Conservation (phyloP, 768 basidiomycete genomes). For the Macrocybe gigantea region DNA sequence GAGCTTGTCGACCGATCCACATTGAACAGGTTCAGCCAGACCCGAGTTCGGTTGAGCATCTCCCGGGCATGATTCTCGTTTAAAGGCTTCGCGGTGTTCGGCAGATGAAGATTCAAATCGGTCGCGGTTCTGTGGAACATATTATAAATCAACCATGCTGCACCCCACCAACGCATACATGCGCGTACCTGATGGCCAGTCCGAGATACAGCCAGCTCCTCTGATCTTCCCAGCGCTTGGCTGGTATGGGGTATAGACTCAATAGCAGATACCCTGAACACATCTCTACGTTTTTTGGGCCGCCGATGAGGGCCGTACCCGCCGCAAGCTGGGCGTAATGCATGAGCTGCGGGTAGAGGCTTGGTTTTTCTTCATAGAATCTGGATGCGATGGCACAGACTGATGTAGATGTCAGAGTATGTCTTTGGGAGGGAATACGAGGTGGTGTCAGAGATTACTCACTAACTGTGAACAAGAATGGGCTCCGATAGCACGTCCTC, state of each 20-base stretch:
- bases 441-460: constrained; percentile 24
- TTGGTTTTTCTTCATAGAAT: constrained; percentile 66
- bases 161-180: background rate
- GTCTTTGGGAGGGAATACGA: background rate
- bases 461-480: constrained; percentile 91
- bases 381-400: constrained; percentile 88
- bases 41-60: constrained; percentile 82
- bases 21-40: constrained; percentile 90
- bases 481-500: constrained; percentile 73
- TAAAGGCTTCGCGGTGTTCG: constrained; percentile 62
- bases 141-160: background rate
- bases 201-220: constrained; percentile 88
- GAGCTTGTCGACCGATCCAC: constrained; percentile 84
- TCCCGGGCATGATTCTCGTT: constrained; percentile 82
- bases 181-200: constrained; percentile 69
- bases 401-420: constrained; percentile 18
- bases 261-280: constrained; percentile 79
- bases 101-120: constrained; percentile 84
- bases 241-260: constrained; percentile 71
- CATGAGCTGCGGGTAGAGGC: constrained; percentile 67
- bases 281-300: constrained; percentile 79
- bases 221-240: constrained; percentile 84
- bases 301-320: constrained; percentile 69
- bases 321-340: constrained; percentile 73
- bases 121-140: constrained; percentile 63